Base-by-base conservation (phyloP, 257 asterid genomes). In the Forsythia viridissima region DNA sequence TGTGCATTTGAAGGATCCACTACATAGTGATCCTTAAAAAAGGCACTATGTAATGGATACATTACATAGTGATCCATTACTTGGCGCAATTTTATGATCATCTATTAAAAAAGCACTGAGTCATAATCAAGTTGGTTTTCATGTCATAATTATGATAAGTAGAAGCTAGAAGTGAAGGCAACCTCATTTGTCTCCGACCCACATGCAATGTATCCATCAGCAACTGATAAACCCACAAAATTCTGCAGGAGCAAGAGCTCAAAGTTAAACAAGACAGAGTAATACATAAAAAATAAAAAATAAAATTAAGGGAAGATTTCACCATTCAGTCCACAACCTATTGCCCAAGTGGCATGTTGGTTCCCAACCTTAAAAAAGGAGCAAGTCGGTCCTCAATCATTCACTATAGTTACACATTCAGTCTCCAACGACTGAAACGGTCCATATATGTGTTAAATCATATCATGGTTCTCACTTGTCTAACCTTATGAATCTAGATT, bases 151-250 rank as follows among this genome's bases (percentile, higher is more conserved):
- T 37, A 61, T 42, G 76, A 76, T 48, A 66, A 34, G 79, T 38
- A 38, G 8, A 70, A 78, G 75, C 42, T n/a, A 59, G 66, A 65
- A 82, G 79, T 67, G 79, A 80, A 68, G 12, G 39, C 41, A 70
- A 89, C 99, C 97, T 93, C 98, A 76, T 95, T 95, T 66, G 98
- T 91, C 89, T 95, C 99, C 2, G 97, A 93, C 69, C 99, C 99
- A 66, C 99, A 95, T 4, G 97, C 79, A 71, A 95, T 93, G 84
- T 93, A 95, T 80, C 98, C 98, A 86, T 92, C 94, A 82, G 87
- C 84, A 83, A 90, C 93, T 57, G 99, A 92, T 68, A 93, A 90
- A 70, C 99, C 99, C 82, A 95, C 97, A 88, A 95, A 95, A 82
- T 95, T 95, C 99, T 93, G 97, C 86, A 78, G 73, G 80, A 86